Evolutionary conservation across 441 rosid species (phyloP), one percentile per base, ranked within the genome.

Genomic region (Dalechampia spathulata): DNA sequence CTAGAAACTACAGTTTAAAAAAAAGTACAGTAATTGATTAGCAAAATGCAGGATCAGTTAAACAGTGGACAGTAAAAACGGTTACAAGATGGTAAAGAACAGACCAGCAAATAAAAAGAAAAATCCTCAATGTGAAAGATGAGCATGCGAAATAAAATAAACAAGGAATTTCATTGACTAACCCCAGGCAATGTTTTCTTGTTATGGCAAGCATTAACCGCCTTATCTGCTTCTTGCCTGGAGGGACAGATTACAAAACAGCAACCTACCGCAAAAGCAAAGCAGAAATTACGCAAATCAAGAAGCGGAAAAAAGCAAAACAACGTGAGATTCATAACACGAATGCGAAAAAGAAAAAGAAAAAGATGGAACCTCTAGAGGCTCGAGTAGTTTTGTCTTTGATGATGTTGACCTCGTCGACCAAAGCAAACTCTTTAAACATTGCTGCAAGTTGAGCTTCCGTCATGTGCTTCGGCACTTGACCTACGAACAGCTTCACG

Each of bases 401-500:
- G 83, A 93, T 93, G 82, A 93, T 75, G 80, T 90, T 93, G 79
- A 93, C 97, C 85, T 89, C 96, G 74, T 93, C 86, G 11, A 93
- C 90, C 62, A 83, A 53, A 55, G 99, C 90, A 64, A 87, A 79
- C 74, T 89, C 97, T 59, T 77, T 60, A 85, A 93, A 93, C 87
- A 93, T 70, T 71, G 81, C 65, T 52, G 83, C 84, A 55, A 93
- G 92, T 53, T 93, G 86, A 71, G 80, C 76, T 76, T 93, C 99
- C 55, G 82, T 82, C 97, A 93, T 83, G 72, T 82, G 81, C 83
- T 85, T 93, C 22, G 99, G 99, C 47, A 93, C 96, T 74, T 93
- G 99, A 63, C 99, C 99, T 46, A 89, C 93, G 75, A 93, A 93
- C 64, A 93, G 78, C 89, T 93, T 93, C 52, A 93, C 97, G 81